Evolutionary conservation across 2,329 filamentous ascomycete genomes (phyloP).

Genomic region (Colletotrichum destructivum): DNA sequence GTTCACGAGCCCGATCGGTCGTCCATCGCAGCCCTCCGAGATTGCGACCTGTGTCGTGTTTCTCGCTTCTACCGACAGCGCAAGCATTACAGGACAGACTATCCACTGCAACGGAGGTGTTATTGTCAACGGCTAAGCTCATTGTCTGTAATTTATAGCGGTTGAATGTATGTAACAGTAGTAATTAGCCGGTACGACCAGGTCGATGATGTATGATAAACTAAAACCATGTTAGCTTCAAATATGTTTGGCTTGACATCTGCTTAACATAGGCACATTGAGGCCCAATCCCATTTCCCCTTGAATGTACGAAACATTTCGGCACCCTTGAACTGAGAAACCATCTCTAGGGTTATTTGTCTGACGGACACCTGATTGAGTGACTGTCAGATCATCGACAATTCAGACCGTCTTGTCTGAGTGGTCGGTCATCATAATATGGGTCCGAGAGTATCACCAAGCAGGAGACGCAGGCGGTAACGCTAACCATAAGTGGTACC

Average conservation of each 20-base stretch:
- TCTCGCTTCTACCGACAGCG: conserved; percentile 81
- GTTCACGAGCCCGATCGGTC: conserved; percentile 82
- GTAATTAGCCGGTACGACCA: conserved; percentile 17
- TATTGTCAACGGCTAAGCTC: conserved; percentile 62
- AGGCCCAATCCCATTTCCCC: too few relatives aligned
- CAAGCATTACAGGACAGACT: conserved; percentile 80
- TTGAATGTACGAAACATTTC: not conserved
- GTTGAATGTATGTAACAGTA: conserved; percentile 6
- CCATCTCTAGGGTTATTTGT: too few relatives aligned
- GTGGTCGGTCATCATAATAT: not conserved
- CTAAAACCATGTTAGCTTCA: not conserved
- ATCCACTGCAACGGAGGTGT: conserved; percentile 68
- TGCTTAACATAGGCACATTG: not conserved
- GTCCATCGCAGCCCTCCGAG: conserved; percentile 85
- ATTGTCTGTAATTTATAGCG: not conserved
- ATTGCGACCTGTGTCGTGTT: conserved; percentile 88
- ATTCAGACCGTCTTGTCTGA: too few relatives aligned
- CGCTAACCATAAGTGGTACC: conserved; percentile 20
- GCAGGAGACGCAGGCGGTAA: conserved; percentile 6
- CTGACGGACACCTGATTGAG: not conserved
- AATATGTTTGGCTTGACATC: not conserved
- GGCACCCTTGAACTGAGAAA: rapidly evolving
- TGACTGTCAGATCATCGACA: not conserved
- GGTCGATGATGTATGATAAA: conserved; percentile 31
- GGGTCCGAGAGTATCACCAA: too few relatives aligned